Evolutionary conservation across 805 yeast species (phyloP).

Genomic region (Hanseniaspora nectarophila): DNA sequence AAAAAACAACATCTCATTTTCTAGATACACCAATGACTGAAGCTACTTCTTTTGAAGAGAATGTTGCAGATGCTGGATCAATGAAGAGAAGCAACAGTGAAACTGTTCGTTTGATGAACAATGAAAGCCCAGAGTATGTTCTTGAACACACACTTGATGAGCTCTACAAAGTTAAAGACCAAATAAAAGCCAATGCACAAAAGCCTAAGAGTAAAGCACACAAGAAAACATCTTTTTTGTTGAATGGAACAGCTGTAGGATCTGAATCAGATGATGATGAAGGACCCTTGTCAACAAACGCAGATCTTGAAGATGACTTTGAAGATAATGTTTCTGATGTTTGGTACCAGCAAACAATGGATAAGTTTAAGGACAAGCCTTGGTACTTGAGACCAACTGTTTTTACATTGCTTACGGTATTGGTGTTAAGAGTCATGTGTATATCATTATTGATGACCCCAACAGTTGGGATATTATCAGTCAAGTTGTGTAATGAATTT

Average conservation of each 20-base stretch:
- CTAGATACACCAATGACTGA: not conserved
- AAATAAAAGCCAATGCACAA: not conserved
- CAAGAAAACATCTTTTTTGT: no score
- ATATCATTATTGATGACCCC: slow-evolving; percentile 33
- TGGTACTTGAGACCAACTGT: slow-evolving; percentile 53
- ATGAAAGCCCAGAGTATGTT: slow-evolving; percentile 20
- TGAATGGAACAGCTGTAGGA: not conserved
- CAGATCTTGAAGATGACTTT: slow-evolving; percentile 1
- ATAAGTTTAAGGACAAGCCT: slow-evolving; percentile 32
- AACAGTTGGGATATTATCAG: slow-evolving; percentile 28
- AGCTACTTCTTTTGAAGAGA: not conserved
- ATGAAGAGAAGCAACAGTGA: slow-evolving; percentile 1
- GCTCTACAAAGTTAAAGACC: not conserved
- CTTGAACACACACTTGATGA: slow-evolving; percentile 19
- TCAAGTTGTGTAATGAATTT: slow-evolving; percentile 33
- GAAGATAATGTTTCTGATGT: slow-evolving; percentile 17
- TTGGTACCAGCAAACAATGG: slow-evolving; percentile 41
- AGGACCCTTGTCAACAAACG: slow-evolving; percentile 8
- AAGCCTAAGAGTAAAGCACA: no score
- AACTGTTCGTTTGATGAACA: slow-evolving; percentile 10
- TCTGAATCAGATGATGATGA: slow-evolving; percentile 17
- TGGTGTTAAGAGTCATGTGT: slow-evolving; percentile 36
- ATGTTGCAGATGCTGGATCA: not conserved
- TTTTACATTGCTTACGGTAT: slow-evolving; percentile 34
- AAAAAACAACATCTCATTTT: no score